Base-by-base conservation (phyloP, 2,329 filamentous ascomycete genomes). In the Cladosporium sp. region DNA sequence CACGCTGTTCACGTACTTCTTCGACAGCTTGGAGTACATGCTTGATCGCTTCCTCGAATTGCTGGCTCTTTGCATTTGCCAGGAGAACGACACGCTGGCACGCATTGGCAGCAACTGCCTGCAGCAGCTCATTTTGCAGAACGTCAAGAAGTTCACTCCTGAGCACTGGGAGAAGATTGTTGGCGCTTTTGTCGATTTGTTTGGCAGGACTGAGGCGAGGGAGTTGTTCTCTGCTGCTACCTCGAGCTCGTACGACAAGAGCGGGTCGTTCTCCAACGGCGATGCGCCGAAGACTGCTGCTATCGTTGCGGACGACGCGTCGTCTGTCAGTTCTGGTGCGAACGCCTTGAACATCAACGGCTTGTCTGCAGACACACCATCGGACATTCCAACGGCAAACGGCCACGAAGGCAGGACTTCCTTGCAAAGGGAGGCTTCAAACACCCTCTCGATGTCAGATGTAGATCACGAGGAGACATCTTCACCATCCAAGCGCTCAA, bases 31-130 rank as follows among this genome's bases (percentile, higher is more conserved):
- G 11, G 93, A 98, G 79, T 96, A 97, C 76, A 99, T 99, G 95
- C 86, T 99, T 21, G 93, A 97, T 77, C 86, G 95, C n/a, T 98
- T 99, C 77, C 81, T 99, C 43, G 94, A 98, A 77, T 86, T 99
- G 23, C 82, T 99, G 13, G 93, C 92, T 3, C 86, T 99, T 13
- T 99, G 95, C 76, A 99, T 99, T 68, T 98, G 94, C 76, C 95
- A 99, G 78, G 95, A 99, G 76, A 99, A 99, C 73, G 95, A 99
- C 74, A 99, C 96, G 0, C 94, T 99, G 70, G 96, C 95, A 2
- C 88, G 96, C 26, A 99, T 99, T 72, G 95, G 95, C 61, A 98
- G 94, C 81, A 99, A 99, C 76, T 99, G 96, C 76, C 80, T 99
- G 62, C 95, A 99, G 76, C 94, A 98, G 76, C 82, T 99, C 53